Base-by-base conservation (phyloP, 352 stramenopile species). In the Pythium periplocum region DNA sequence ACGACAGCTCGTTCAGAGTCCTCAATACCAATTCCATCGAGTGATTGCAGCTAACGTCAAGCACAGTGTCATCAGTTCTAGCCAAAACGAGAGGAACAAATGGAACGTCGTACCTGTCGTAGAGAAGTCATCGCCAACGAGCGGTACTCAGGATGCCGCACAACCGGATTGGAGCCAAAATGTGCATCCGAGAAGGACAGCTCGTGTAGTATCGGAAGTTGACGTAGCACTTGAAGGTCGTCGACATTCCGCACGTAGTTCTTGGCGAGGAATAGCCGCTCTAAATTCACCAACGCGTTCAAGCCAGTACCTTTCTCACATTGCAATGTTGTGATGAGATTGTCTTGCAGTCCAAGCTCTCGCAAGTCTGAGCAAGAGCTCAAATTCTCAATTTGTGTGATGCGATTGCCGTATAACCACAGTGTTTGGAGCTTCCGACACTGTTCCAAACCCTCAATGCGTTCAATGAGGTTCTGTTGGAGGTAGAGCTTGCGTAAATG, bases 271-370 rank as follows among this genome's bases (percentile, higher is more conserved):
- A 81, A 68, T 6, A 97, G 55, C 26, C 65, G 74, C 55, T 87
- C 69, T 36, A 97, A 64, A 45, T 88, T 84, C 4, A 79, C 75
- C 10, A 95, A 72, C 1, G 77, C 61, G 4, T 79, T 68, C 11
- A 97, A 42, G 38, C 12, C 7, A 42, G 38, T 42, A 42, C 12
- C 38, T 12, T 42, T 8, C 12, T 65, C 58, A 6, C 12, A 41
- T 12, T 48, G 40, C 1, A 94, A 50, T 1, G 59, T 62, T 17
- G 61, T 59, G 47, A 96, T 88, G 0, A 53, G 47, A 53, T 97
- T 96, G 57, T 85, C 75, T 61, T 96, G 86, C 2, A 96, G 59
- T 73, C 78, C 93, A 32, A 97, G 61, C 62, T 96, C 86, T 31
- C 79, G 71, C 26, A 97, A 46, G 40, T 95, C 83, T 9, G 69